phyloP scores from a whole-genome alignment of 73 alveolate genomes.

The Paramecium pentaurelia region DNA sequence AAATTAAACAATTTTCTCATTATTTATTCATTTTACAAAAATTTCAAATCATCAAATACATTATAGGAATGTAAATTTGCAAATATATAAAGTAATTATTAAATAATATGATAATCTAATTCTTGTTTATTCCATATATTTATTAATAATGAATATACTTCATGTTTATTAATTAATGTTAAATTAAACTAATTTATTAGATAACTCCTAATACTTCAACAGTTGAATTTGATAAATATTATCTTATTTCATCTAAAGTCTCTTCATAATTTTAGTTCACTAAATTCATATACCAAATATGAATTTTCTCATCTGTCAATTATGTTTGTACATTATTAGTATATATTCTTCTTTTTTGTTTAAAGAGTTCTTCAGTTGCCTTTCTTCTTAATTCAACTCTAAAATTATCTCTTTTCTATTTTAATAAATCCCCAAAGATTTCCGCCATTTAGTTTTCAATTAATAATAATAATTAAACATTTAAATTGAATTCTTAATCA shows the following conservation, averaged over 20 bases:
- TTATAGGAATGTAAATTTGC: conserved; percentile 3
- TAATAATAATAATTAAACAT: neutral
- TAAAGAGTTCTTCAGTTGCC: neutral
- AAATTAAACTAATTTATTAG: neutral
- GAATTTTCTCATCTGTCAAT: neutral
- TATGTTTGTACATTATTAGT: neutral
- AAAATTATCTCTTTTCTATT: neutral
- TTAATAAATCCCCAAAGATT: neutral
- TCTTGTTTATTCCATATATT: neutral
- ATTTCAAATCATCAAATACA: conserved; percentile 5
- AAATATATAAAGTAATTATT: neutral
- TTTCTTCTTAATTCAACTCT: neutral
- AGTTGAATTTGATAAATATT: neutral
- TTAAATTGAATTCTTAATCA: neutral
- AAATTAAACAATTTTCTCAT: neutral
- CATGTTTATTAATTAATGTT: neutral
- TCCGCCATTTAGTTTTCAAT: neutral
- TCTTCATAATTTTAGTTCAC: neutral
- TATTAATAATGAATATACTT: neutral
- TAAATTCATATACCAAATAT: neutral
- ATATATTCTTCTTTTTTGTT: neutral
- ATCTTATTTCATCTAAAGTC: neutral
- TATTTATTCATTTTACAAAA: neutral
- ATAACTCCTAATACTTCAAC: neutral
- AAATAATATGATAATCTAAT: neutral